Base-by-base conservation (phyloP, 345 rosid species). In the Camelina hispida region DNA sequence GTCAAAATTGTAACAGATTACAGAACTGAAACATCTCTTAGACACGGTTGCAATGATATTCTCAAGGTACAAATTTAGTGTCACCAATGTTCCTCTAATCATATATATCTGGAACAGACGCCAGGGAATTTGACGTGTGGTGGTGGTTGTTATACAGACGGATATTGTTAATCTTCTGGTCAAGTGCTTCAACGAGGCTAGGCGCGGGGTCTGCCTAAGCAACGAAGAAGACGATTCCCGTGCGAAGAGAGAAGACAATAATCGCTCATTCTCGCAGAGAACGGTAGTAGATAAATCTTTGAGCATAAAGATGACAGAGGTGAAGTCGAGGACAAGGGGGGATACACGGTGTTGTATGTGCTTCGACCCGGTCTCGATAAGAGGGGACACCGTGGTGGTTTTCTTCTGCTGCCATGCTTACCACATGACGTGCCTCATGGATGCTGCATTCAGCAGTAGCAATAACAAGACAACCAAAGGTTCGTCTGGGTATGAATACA, bases 391-490 rank as follows among this genome's bases (percentile, higher is more conserved):
- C 0, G 95, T 88, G 1, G 81, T 91, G 8, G 81, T 84, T 57
- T 96, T 96, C 93, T 93, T 91, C 79, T 96, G 99, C 77, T 93
- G 99, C 62, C 99, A 96, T 76, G 92, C 91, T 43, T 93, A 96
- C 81, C 99, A 96, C 81, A 80, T 65, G 86, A 78, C 77, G 20
- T 96, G 99, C 72, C 91, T 96, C 69, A 72, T 69, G 87, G 99
- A 93, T 79, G 88, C 96, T 20, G 84, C 88, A 76, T 87, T 88
- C 13, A 86, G 87, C 6, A 79, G 68, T 52, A 83, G 60, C 16
- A 74, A 72, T 72, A 80, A 86, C 57, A 81, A 84, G 68, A 81
- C 66, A 38, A 40, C 71, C 18, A 79, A 77, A 14, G 75, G 74
- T 30, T 79, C 83, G 37, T 66, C 75, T 14, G 81, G 68, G 9